These are phyloP conservation scores for Salvia rosmarinus DNA, from an alignment of 257 asterid genomes.

Conservation along the genomic window DNA sequence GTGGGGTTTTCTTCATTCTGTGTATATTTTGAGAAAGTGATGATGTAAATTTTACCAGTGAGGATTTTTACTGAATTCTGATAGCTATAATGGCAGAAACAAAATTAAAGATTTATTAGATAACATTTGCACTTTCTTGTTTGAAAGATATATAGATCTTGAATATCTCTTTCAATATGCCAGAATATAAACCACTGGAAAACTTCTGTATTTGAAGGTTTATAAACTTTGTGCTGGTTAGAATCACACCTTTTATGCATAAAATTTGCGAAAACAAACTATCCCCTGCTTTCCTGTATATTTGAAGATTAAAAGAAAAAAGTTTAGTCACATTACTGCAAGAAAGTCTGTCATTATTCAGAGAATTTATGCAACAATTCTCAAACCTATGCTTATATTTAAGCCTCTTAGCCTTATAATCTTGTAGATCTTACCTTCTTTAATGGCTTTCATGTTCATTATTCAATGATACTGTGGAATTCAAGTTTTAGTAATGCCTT, in stretches of 20 bases:
- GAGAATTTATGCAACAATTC: not conserved
- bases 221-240: too few species aligned
- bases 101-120: not conserved
- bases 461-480: not conserved
- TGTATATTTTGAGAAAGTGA: slow-evolving; percentile 18
- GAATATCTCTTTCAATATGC: not conserved
- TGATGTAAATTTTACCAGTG: not conserved
- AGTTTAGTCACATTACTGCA: not conserved
- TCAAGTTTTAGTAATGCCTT: not conserved
- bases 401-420: not conserved
- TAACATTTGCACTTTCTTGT: not conserved
- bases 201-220: not conserved
- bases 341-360: not conserved
- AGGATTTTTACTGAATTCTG: not conserved
- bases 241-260: not conserved
- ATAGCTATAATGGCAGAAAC: not conserved
- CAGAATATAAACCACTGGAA: not conserved
- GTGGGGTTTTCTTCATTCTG: slow-evolving; percentile 18
- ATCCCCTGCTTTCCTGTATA: not conserved
- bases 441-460: not conserved
- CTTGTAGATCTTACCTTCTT: not conserved
- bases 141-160: not conserved
- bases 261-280: slow-evolving; percentile 7
- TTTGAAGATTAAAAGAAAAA: not conserved
- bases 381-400: not conserved